phyloP scores from a whole-genome alignment of 441 rosid species.

The Pelargonium australe region DNA sequence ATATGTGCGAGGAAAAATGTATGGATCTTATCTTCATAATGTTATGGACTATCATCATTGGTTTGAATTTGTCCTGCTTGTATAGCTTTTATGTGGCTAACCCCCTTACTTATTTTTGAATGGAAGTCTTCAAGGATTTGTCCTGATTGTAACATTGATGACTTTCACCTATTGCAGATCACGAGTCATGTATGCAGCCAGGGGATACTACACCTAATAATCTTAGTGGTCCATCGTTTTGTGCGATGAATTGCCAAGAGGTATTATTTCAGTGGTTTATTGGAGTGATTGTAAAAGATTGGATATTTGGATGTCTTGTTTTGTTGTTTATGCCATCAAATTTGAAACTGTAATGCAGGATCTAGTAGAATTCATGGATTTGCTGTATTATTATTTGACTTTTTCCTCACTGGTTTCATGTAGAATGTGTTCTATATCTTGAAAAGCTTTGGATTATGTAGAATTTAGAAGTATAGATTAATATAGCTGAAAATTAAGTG shows the following conservation, averaged over 20 bases:
- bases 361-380: too few relatives aligned
- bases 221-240: constrained; percentile 36
- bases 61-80: not conserved
- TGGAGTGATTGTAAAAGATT: too few relatives aligned
- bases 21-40: constrained; percentile 22
- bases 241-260: constrained; percentile 82
- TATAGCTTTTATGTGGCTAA: not conserved
- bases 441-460: too few relatives aligned
- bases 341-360: too few relatives aligned
- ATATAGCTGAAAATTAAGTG: too few relatives aligned
- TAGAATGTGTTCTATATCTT: too few relatives aligned
- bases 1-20: constrained; percentile 86
- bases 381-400: too few relatives aligned
- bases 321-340: too few relatives aligned
- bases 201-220: constrained; percentile 31
- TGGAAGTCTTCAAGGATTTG: not conserved
- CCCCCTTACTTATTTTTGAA: not conserved
- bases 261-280: constrained; percentile 25
- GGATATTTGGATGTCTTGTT: too few relatives aligned
- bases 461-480: too few relatives aligned
- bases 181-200: constrained; percentile 44
- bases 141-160: not conserved
- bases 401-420: too few relatives aligned
- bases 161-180: constrained; percentile 52
- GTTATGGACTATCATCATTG: too few relatives aligned